Conservation (phyloP, 148 eudicot genomes). For the Fagopyrum tataricum region DNA sequence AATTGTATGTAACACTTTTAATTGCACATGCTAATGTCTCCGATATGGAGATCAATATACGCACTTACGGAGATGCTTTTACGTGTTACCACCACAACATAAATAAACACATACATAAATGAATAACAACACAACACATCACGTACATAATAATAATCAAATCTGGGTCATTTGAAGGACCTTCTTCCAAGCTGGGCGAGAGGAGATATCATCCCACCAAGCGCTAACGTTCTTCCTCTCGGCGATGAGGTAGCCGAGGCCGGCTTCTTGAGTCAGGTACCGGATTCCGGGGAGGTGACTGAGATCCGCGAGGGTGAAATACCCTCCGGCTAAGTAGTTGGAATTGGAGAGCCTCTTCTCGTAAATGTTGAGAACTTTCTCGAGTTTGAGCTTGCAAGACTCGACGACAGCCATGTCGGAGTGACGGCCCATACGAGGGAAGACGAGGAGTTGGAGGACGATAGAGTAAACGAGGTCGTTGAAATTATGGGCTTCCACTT, state of each 20-base stretch:
- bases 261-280: slow-evolving; percentile 42
- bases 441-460: slow-evolving; percentile 44
- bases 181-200: too few relatives aligned
- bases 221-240: slow-evolving; percentile 35
- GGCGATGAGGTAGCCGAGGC: slow-evolving; percentile 32
- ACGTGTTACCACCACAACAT: too few relatives aligned
- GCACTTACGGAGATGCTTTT: too few relatives aligned
- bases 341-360: slow-evolving; percentile 44
- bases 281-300: slow-evolving; percentile 55
- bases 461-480: slow-evolving; percentile 43
- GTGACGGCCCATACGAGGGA: slow-evolving; percentile 43
- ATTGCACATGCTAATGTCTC: too few relatives aligned
- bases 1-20: too few relatives aligned
- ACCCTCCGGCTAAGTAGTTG: slow-evolving; percentile 45
- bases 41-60: too few relatives aligned
- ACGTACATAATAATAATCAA: too few relatives aligned
- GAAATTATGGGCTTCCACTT: slow-evolving; percentile 62
- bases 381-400: slow-evolving; percentile 35
- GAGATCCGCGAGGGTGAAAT: slow-evolving; percentile 51
- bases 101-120: too few relatives aligned
- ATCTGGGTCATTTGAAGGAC: too few relatives aligned
- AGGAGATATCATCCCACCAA: slow-evolving; percentile 26
- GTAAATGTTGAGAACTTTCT: slow-evolving; percentile 51
- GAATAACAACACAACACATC: too few relatives aligned
- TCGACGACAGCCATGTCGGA: slow-evolving; percentile 35